Conservation (phyloP, 805 yeast species). For the Wickerhamomyces ciferrii region DNA sequence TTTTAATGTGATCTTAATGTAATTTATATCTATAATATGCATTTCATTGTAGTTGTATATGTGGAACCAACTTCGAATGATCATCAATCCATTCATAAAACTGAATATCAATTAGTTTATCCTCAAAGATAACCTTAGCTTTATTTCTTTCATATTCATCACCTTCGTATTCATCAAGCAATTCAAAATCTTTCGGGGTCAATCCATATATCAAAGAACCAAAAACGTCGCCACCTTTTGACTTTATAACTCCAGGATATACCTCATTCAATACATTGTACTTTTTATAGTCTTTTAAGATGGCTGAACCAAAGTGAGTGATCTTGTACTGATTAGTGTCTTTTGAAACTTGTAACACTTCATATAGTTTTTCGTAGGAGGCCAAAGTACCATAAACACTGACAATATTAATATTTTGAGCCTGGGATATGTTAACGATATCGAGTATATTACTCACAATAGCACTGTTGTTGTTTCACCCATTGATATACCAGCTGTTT, state of each 20-base stretch:
- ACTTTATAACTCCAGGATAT: slow-evolving; percentile 13
- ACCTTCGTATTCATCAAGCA: slow-evolving; percentile 18
- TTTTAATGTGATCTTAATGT: too few relatives aligned
- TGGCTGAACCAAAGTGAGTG: neutral
- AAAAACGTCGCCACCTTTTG: slow-evolving; percentile 1
- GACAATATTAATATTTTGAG: too few relatives aligned
- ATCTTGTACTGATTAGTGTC: neutral
- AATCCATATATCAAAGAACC: slow-evolving; percentile 14
- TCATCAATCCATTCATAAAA: slow-evolving; percentile 15
- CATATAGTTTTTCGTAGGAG: neutral
- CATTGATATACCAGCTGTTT: too few relatives aligned
- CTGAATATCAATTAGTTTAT: neutral
- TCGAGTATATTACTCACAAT: neutral
- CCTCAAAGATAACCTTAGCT: neutral
- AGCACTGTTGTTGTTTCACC: too few relatives aligned
- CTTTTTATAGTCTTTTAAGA: slow-evolving; percentile 3
- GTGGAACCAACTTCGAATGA: neutral
- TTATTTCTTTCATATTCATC: slow-evolving; percentile 13
- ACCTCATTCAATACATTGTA: slow-evolving; percentile 7
- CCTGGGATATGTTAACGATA: too few relatives aligned
- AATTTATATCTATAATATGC: too few relatives aligned
- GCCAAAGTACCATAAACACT: neutral
- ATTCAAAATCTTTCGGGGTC: slow-evolving; percentile 3
- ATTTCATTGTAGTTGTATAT: neutral
- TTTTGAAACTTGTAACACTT: neutral